These are phyloP conservation scores for Nitzschia putrida DNA, from an alignment of 108 stramenopile genomes.

Conservation along the genomic window DNA sequence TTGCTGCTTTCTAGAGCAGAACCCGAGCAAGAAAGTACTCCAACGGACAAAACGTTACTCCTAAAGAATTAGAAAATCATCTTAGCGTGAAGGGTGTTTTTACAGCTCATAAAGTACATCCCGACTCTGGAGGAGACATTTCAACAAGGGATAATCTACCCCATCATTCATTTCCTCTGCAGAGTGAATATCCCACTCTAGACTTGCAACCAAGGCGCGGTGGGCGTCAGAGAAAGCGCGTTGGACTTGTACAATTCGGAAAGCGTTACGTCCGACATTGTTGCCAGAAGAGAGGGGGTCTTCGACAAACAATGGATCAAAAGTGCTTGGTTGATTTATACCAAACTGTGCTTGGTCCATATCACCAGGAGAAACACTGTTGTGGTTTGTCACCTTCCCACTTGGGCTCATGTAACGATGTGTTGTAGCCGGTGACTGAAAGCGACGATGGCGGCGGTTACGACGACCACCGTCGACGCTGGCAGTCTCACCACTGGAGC, in stretches of 20 bases:
- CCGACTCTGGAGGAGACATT: slow-evolving; percentile 80
- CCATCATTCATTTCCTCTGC: slow-evolving; percentile 50
- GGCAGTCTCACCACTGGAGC: slow-evolving; percentile 44
- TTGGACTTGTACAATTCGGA: slow-evolving; percentile 88
- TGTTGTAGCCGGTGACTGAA: background rate
- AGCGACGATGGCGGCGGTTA: slow-evolving; percentile 3
- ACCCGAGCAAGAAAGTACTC: slow-evolving; percentile 24
- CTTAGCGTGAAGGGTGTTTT: slow-evolving; percentile 1
- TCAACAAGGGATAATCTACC: slow-evolving; percentile 65
- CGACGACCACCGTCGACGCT: slow-evolving; percentile 34
- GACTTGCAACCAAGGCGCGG: slow-evolving; percentile 72
- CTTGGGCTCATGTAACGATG: slow-evolving; percentile 5
- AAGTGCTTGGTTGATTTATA: slow-evolving; percentile 52
- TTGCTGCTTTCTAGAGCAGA: slow-evolving; percentile 49
- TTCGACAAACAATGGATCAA: slow-evolving; percentile 94
- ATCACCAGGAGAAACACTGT: background rate
- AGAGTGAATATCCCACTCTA: slow-evolving; percentile 83
- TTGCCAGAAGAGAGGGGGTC: slow-evolving; percentile 87
- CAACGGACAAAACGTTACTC: background rate
- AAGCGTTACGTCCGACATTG: slow-evolving; percentile 93
- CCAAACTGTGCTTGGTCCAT: slow-evolving; percentile 8
- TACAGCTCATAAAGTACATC: slow-evolving; percentile 70
- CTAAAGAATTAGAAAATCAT: background rate
- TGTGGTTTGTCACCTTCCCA: background rate
- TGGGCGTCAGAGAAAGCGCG: slow-evolving; percentile 88